Percentiles rank a stretch among this genome's conserved stretches.
phyloP scores from a whole-genome alignment of 75 land plant genomes.

The Picea sitchensis region DNA sequence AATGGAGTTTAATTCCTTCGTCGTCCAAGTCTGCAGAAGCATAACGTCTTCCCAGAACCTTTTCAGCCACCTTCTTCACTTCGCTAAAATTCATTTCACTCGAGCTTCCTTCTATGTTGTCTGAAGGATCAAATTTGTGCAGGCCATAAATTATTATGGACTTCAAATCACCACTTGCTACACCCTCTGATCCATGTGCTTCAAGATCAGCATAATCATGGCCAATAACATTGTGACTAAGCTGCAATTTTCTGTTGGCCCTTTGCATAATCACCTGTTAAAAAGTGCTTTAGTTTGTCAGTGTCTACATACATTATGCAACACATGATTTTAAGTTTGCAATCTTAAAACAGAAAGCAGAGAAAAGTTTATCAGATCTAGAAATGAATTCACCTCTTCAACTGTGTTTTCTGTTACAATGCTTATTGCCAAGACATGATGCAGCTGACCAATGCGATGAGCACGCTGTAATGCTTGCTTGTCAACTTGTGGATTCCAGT shows the following conservation, averaged over 20 bases:
- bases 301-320: not conserved
- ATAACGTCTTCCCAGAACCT: constrained; percentile 36
- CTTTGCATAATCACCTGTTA: constrained; percentile 78
- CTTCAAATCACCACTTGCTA: constrained; percentile 42
- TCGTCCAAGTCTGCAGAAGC: constrained; percentile 19
- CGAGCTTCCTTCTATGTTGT: constrained; percentile 11
- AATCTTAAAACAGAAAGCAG: not conserved
- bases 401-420: constrained; percentile 61
- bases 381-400: constrained; percentile 67
- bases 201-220: constrained; percentile 26
- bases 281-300: not conserved
- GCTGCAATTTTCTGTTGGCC: constrained; percentile 77
- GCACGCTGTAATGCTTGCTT: constrained; percentile 93
- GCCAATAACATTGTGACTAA: constrained; percentile 66
- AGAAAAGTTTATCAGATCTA: constrained; percentile 6
- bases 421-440: constrained; percentile 76
- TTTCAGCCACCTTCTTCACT: constrained; percentile 38
- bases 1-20: constrained; percentile 25
- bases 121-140: constrained; percentile 50
- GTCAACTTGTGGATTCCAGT: constrained; percentile 98
- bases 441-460: constrained; percentile 85
- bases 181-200: constrained; percentile 19
- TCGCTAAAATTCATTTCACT: constrained; percentile 18
- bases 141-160: constrained; percentile 74
- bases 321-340: not conserved